A percentile compares a stretch with the other conserved stretches of the same genome.
phyloP scores from a whole-genome alignment of 345 rosid species.

The Eucalyptus sp. region DNA sequence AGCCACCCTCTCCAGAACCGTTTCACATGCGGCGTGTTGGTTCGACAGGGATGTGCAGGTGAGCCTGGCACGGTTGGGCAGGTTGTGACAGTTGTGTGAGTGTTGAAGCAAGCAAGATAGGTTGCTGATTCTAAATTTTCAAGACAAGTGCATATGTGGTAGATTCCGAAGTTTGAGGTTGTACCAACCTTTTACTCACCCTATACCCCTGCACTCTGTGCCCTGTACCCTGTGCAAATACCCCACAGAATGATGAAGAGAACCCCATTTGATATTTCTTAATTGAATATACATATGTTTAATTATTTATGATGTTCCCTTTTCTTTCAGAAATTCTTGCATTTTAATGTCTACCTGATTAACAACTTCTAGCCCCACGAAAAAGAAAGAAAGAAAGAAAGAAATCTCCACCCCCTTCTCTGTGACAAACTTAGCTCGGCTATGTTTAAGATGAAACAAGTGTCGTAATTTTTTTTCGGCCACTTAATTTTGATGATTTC shows the following conservation, averaged over 20 bases:
- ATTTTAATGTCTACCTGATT: not conserved
- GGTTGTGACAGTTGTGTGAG: not conserved
- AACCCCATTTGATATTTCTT: not conserved
- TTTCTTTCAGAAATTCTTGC: not conserved
- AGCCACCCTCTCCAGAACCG: not conserved
- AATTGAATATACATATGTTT: not conserved
- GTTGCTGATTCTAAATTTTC: not conserved
- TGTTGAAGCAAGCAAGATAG: not conserved
- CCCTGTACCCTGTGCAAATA: not conserved
- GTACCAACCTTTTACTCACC: not conserved
- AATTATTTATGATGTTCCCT: not conserved
- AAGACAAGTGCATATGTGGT: too few species aligned
- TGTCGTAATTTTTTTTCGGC: not conserved
- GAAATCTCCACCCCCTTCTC: not conserved
- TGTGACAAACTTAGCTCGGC: not conserved
- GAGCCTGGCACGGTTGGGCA: not conserved
- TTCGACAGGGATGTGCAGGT: not conserved
- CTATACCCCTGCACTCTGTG: rapidly evolving
- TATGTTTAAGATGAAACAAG: not conserved
- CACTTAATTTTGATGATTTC: not conserved
- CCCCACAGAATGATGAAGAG: not conserved
- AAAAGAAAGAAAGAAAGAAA: not conserved
- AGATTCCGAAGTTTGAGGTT: not conserved
- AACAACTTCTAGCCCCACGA: not conserved
- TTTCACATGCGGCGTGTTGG: not conserved